A percentile compares a stretch with the other conserved stretches of the same genome.
phyloP scores from a whole-genome alignment of 2,329 filamentous ascomycete species.

The Aspergillus pseudonomiae region DNA sequence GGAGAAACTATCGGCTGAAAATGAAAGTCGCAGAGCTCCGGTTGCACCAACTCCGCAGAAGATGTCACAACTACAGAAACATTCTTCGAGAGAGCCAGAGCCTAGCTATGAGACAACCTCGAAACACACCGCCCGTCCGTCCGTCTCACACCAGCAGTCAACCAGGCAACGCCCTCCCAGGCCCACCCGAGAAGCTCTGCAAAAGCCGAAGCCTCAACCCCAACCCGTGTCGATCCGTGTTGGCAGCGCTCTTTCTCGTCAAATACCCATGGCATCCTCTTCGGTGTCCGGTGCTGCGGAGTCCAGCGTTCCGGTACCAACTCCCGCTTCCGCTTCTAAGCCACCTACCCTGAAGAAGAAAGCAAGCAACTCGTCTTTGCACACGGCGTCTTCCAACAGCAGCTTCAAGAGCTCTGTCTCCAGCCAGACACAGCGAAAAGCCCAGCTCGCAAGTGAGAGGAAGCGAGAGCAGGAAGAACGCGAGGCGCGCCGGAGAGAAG shows the following conservation, averaged over 20 bases:
- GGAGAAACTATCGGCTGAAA: slow-evolving; percentile 38
- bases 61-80: slow-evolving; percentile 30
- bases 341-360: slow-evolving; percentile 60
- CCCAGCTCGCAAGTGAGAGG: slow-evolving; percentile 73
- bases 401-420: slow-evolving; percentile 69
- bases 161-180: slow-evolving; percentile 43
- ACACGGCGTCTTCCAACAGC: slow-evolving; percentile 54
- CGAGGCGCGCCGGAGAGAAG: slow-evolving; percentile 75
- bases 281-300: slow-evolving; percentile 64
- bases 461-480: slow-evolving; percentile 85
- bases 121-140: slow-evolving; percentile 28
- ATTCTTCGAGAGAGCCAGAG: slow-evolving; percentile 37
- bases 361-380: slow-evolving; percentile 67
- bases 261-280: slow-evolving; percentile 49
- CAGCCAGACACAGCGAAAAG: slow-evolving; percentile 66
- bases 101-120: slow-evolving; percentile 28
- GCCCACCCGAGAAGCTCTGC: slow-evolving; percentile 45
- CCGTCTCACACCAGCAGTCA: slow-evolving; percentile 25
- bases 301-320: slow-evolving; percentile 45
- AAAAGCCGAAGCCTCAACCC: slow-evolving; percentile 50
- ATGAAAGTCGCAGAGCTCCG: slow-evolving; percentile 32
- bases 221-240: slow-evolving; percentile 54
- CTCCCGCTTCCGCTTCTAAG: slow-evolving; percentile 53
- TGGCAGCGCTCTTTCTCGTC: slow-evolving; percentile 50
- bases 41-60: slow-evolving; percentile 30